Conservation (phyloP, 257 asterid species). For the Solanum sitiens region DNA sequence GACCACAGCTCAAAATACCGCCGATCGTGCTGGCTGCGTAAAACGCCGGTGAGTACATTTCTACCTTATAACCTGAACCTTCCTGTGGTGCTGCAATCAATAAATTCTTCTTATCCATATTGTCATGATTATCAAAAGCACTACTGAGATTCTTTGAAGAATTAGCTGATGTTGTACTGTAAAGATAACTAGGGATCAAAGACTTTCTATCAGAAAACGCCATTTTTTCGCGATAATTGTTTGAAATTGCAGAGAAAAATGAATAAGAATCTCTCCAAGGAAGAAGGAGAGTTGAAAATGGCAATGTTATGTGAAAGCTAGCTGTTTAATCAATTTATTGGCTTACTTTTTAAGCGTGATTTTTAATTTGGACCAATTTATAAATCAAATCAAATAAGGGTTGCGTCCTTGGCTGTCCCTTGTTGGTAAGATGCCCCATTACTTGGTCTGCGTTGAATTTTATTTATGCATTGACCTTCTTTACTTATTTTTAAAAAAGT, state of each 20-base stretch:
- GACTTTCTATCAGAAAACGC: neutral
- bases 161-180: neutral
- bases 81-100: slow-evolving; percentile 52
- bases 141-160: neutral
- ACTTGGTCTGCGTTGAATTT: neutral
- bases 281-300: neutral
- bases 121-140: neutral
- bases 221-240: neutral
- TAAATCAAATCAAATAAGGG: neutral
- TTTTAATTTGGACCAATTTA: neutral
- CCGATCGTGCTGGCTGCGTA: slow-evolving; percentile 45
- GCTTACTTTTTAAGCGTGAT: neutral
- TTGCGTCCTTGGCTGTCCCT: neutral
- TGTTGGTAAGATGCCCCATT: neutral
- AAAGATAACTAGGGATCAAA: neutral
- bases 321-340: neutral
- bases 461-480: neutral
- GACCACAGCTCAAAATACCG: slow-evolving; percentile 51
- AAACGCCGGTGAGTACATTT: slow-evolving; percentile 45
- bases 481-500: neutral
- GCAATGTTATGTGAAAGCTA: neutral
- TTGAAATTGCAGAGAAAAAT: neutral
- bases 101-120: neutral
- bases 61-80: slow-evolving; percentile 8
- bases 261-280: neutral